Percentiles rank a stretch among this genome's conserved stretches.
phyloP scores from a whole-genome alignment of 2,329 filamentous ascomycete species.

The Cyphellophora europaea region DNA sequence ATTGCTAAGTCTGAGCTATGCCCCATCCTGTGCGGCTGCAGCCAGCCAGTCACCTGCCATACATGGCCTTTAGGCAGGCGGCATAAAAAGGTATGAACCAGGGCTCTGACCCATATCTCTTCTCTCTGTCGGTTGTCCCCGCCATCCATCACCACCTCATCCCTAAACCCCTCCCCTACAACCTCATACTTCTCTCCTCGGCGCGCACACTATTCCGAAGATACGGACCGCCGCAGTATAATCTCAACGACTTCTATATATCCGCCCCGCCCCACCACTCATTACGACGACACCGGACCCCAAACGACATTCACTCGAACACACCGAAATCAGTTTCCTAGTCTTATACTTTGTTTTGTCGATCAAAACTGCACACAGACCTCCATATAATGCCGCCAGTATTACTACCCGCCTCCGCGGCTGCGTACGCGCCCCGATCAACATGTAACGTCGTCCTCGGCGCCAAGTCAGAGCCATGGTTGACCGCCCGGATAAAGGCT shows the following conservation, averaged over 20 bases:
- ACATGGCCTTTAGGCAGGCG: neutral
- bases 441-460: conserved; percentile 91
- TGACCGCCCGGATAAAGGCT: conserved; percentile 86
- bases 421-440: conserved; percentile 87
- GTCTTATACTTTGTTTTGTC: conserved; percentile 2
- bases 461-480: conserved; percentile 88
- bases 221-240: conserved; percentile 44
- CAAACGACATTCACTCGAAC: conserved; percentile 24
- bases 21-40: neutral
- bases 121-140: conserved; percentile 21
- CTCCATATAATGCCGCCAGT: conserved; percentile 69
- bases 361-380: conserved; percentile 2
- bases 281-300: neutral
- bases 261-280: conserved; percentile 5
- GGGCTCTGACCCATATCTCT: conserved; percentile 26
- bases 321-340: conserved; percentile 7
- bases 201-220: conserved; percentile 53
- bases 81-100: neutral
- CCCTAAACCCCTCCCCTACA: conserved; percentile 40
- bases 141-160: conserved; percentile 11
- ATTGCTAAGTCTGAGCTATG: neutral
- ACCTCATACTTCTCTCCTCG: conserved; percentile 45
- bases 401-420: conserved; percentile 87
- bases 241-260: conserved; percentile 6
- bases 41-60: neutral